These are phyloP conservation scores for Aspergillus sp. DNA, from an alignment of 2,329 filamentous ascomycete genomes.

Conservation along the genomic window DNA sequence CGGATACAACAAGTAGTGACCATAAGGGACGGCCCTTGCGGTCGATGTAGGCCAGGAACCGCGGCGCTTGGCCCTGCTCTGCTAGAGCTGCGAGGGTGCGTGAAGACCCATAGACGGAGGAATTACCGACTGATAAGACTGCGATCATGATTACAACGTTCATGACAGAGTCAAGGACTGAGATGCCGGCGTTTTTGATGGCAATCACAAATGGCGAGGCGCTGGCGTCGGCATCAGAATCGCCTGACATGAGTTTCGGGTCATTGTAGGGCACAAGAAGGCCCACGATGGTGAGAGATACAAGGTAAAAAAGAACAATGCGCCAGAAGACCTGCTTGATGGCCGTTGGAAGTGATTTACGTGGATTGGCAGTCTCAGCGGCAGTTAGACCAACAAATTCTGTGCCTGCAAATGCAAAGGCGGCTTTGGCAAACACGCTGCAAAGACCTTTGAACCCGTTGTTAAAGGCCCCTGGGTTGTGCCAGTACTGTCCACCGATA, in stretches of 20 bases:
- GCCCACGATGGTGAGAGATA: slow-evolving; percentile 73
- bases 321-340: slow-evolving; percentile 96
- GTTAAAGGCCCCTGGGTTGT: slow-evolving; percentile 66
- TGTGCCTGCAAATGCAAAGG: slow-evolving; percentile 57
- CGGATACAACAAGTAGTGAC: slow-evolving; percentile 61
- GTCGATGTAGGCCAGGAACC: slow-evolving; percentile 72
- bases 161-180: slow-evolving; percentile 77
- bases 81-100: slow-evolving; percentile 84
- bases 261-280: slow-evolving; percentile 73
- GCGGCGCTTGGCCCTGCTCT: slow-evolving; percentile 77
- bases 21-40: slow-evolving; percentile 71
- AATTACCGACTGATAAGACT: slow-evolving; percentile 86
- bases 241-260: slow-evolving; percentile 52
- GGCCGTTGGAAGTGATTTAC: slow-evolving; percentile 71
- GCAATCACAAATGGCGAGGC: slow-evolving; percentile 92
- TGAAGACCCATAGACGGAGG: slow-evolving; percentile 83
- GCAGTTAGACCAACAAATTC: slow-evolving; percentile 57
- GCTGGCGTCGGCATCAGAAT: slow-evolving; percentile 56
- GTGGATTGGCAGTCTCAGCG: slow-evolving; percentile 52
- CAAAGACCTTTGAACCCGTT: slow-evolving; percentile 62
- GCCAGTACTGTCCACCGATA: slow-evolving; percentile 74
- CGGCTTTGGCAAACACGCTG: slow-evolving; percentile 57
- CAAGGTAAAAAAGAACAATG: slow-evolving; percentile 82
- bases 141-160: slow-evolving; percentile 91
- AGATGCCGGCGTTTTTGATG: slow-evolving; percentile 75